phyloP scores from a whole-genome alignment of 768 basidiomycete genomes.

The Amanita fuliginea region DNA sequence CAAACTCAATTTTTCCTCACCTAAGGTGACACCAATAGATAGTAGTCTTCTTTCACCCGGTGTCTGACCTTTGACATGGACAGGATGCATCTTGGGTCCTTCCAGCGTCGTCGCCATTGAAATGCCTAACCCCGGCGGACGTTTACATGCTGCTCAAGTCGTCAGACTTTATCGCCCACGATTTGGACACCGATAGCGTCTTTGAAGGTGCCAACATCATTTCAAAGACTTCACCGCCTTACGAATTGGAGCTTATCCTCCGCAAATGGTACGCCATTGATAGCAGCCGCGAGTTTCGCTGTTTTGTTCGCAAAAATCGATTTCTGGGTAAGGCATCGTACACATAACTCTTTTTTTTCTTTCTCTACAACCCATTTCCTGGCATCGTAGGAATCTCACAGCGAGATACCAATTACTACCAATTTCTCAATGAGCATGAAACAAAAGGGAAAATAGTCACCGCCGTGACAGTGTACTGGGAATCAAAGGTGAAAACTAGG shows the following conservation, averaged over 20 bases:
- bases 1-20: conserved; percentile 95
- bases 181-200: conserved; percentile 45
- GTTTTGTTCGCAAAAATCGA: conserved; percentile 69
- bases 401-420: conserved; percentile 82
- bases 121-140: conserved; percentile 81
- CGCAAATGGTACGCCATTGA: conserved; percentile 88
- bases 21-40: conserved; percentile 41
- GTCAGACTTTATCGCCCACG: conserved; percentile 82
- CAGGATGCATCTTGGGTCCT: conserved; percentile 92
- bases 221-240: conserved; percentile 15
- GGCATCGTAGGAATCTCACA: conserved; percentile 61
- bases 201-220: conserved; percentile 43
- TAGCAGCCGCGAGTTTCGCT: conserved; percentile 75
- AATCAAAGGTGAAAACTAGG: conserved; percentile 43
- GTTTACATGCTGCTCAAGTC: conserved; percentile 90
- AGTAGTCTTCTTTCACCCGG: neutral
- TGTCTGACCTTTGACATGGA: neutral
- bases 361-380: too few species aligned
- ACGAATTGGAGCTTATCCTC: conserved; percentile 75
- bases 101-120: conserved; percentile 71
- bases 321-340: conserved; percentile 55
- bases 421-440: conserved; percentile 59
- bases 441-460: conserved; percentile 43
- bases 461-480: conserved; percentile 55
- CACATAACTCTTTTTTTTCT: neutral